Evolutionary conservation across 2,329 filamentous ascomycete genomes (phyloP).

Genomic region (Leptographium lundbergii): DNA sequence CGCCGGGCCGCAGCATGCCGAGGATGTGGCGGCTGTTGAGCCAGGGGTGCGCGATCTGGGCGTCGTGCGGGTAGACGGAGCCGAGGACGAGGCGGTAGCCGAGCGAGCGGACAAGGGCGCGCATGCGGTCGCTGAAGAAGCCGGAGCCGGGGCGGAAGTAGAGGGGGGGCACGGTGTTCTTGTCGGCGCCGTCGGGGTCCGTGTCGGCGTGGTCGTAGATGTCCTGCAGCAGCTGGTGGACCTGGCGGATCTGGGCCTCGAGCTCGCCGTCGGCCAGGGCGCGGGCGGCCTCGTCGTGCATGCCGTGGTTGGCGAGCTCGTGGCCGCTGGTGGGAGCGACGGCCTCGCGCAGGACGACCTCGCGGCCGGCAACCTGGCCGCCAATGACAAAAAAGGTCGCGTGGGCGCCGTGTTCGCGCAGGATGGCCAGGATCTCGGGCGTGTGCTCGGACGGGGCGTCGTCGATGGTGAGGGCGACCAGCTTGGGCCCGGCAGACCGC

Average conservation of each 20-base stretch:
- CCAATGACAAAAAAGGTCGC: slow-evolving; percentile 90
- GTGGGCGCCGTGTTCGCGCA: slow-evolving; percentile 52
- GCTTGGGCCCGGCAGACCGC: slow-evolving; percentile 27
- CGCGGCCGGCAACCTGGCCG: slow-evolving; percentile 49
- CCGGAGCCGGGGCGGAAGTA: slow-evolving; percentile 80
- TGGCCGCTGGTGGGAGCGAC: slow-evolving; percentile 48
- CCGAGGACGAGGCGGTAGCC: slow-evolving; percentile 68
- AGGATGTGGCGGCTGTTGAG: slow-evolving; percentile 70
- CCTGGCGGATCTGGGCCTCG: slow-evolving; percentile 46
- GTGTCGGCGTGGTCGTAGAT: slow-evolving; percentile 42
- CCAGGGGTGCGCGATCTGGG: slow-evolving; percentile 59
- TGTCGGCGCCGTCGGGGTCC: too few relatives aligned
- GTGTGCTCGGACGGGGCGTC: slow-evolving; percentile 71
- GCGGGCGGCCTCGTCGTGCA: slow-evolving; percentile 70
- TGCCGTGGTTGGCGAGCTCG: slow-evolving; percentile 78
- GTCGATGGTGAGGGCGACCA: slow-evolving; percentile 77
- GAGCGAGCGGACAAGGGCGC: slow-evolving; percentile 42
- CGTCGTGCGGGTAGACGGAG: slow-evolving; percentile 79
- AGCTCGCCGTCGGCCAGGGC: slow-evolving; percentile 47
- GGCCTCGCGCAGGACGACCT: slow-evolving; percentile 42
- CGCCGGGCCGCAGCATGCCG: slow-evolving; percentile 65
- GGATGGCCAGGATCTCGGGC: slow-evolving; percentile 51
- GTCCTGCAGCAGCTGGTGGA: slow-evolving; percentile 45
- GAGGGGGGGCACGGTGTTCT: slow-evolving; percentile 17
- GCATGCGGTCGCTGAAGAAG: slow-evolving; percentile 64